Conservation (phyloP, 495 filamentous ascomycete species). For the Melanomma pulvis-pyrius region DNA sequence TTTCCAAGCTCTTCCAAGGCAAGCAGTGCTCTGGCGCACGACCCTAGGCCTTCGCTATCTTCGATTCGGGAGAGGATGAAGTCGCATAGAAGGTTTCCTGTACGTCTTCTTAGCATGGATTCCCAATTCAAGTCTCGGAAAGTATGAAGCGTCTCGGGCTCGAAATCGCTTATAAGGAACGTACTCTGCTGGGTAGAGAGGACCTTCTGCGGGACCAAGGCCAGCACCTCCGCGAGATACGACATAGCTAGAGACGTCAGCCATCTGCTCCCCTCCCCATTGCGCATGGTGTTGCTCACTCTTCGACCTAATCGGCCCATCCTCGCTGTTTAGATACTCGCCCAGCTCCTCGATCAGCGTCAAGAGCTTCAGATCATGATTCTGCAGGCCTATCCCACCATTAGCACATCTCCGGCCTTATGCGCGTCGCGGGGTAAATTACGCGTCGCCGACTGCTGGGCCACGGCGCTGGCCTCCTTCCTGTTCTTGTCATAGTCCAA, state of each 20-base stretch:
- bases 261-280: not conserved
- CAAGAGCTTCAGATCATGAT: constrained; percentile 64
- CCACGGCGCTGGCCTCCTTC: constrained; percentile 61
- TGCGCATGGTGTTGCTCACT: constrained; percentile 24
- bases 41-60: constrained; percentile 44
- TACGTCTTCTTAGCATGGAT: not conserved
- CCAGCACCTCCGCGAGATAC: constrained; percentile 69
- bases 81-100: constrained; percentile 46
- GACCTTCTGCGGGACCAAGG: constrained; percentile 57
- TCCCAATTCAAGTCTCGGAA: not conserved
- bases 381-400: constrained; percentile 57
- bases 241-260: constrained; percentile 53
- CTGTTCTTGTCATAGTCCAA: constrained; percentile 66
- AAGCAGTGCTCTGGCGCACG: constrained; percentile 41
- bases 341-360: constrained; percentile 68
- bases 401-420: constrained; percentile 16
- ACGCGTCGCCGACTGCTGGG: constrained; percentile 62
- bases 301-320: constrained; percentile 64
- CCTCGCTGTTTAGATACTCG: constrained; percentile 73
- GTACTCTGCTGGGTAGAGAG: constrained; percentile 67
- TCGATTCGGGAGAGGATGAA: constrained; percentile 48
- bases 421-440: constrained; percentile 20
- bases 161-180: constrained; percentile 1
- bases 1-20: constrained; percentile 47
- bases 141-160: not conserved